Percentiles rank a stretch among this genome's conserved stretches.
Evolutionary conservation across 176 grass and related monocot species (phyloP).

Genomic region (Echinochloa phyllopogon): DNA sequence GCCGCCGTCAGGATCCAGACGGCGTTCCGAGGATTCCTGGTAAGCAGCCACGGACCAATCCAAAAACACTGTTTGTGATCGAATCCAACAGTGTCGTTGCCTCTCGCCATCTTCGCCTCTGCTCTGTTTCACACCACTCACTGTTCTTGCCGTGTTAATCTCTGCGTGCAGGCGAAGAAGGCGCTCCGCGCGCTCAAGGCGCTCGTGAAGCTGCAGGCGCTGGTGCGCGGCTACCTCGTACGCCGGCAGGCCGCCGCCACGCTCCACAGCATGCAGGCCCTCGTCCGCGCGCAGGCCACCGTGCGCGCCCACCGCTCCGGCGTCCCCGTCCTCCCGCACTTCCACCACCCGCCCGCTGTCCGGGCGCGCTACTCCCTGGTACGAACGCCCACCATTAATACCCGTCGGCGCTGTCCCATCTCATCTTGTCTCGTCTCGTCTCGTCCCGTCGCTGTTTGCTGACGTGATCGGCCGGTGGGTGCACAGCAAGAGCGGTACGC

Average conservation of each 20-base stretch:
- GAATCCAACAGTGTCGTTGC: slow-evolving; percentile 6
- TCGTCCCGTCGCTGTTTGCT: slow-evolving; percentile 1
- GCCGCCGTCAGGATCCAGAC: slow-evolving; percentile 91
- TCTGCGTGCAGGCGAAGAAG: slow-evolving; percentile 71
- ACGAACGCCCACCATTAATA: neutral
- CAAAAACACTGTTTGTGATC: neutral
- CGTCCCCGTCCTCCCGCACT: slow-evolving; percentile 44
- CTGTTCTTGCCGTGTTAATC: neutral
- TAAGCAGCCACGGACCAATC: neutral
- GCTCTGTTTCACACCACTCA: slow-evolving; percentile 18
- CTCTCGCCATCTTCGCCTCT: neutral
- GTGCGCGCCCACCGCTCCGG: slow-evolving; percentile 55
- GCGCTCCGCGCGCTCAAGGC: slow-evolving; percentile 93
- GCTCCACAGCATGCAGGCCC: slow-evolving; percentile 88
- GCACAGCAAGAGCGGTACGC: slow-evolving; percentile 66
- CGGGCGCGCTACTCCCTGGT: slow-evolving; percentile 50
- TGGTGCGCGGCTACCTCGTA: slow-evolving; percentile 87
- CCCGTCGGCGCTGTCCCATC: neutral
- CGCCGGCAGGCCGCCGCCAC: slow-evolving; percentile 79
- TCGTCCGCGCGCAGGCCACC: slow-evolving; percentile 81
- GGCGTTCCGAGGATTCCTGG: slow-evolving; percentile 87
- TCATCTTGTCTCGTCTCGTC: neutral
- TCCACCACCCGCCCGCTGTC: slow-evolving; percentile 57
- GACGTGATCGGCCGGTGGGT: neutral
- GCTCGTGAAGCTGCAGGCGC: slow-evolving; percentile 86